Base-by-base conservation (phyloP, 75 land plant genomes). In the Pseudotsuga menziesii region DNA sequence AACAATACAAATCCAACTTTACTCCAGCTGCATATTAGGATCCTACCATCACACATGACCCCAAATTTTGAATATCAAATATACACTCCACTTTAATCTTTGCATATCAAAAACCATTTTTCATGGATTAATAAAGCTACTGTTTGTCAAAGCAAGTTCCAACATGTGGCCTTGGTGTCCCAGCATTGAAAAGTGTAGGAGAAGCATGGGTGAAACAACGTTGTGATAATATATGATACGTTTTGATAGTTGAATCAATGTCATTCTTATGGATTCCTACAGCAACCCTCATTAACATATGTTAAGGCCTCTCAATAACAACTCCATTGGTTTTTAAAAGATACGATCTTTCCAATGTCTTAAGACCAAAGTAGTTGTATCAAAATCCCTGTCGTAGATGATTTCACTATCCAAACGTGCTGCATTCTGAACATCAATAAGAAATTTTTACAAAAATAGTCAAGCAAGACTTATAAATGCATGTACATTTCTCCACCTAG, bases 151-250 rank as follows among this genome's bases (percentile, higher is more conserved):
- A 48, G 54, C 54, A 48, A 9, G 54, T 63, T 61, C 75, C 39
- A 78, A 93, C 99, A 84, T 96, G 99, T 41, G 99, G 95, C 78
- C 99, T 88, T 39, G 98, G 98, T 26, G 98, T 96, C 67, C 98
- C 99, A 74, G 98, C 86, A 82, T 96, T 96, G 79, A 96, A 96
- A n/a, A 96, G 85, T 0, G 98, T 96, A 29, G 99, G 99, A 48
- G 99, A 96, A 61, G 98, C 98, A 88, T 96, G 99, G 29, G 97
- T 96, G 79, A 96, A 96, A 97, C 99, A 96, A 5, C 98, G 88
- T 66, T 96, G 98, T 22, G 99, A 96, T 93, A 94, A 91, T 71
- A 90, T 59, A 64, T 96, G 99, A 74, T 96, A 96, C 15, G 99
- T 96, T 73, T 75, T 87, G 57, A 94, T 82, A 14, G 77, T 94